Conservation (phyloP, 192 early-diverging fungal genomes). For the Dispira simplex region DNA sequence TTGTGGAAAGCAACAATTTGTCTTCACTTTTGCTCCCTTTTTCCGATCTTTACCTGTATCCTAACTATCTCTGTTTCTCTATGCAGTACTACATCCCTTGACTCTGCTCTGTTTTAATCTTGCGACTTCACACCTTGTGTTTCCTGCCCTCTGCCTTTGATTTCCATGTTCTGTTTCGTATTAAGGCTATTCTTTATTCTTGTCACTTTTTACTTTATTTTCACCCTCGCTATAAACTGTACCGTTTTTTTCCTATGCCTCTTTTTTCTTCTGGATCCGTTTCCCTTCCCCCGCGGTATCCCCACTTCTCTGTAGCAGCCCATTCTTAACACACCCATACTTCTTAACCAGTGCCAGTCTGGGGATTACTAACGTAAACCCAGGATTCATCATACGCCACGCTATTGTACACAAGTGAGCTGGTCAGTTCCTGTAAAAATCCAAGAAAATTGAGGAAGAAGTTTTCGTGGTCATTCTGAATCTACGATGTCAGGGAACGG, state of each 20-base stretch:
- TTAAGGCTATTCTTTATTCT: too few relatives aligned
- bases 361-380: too few relatives aligned
- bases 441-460: too few relatives aligned
- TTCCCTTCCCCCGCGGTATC: neutral
- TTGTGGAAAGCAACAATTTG: too few relatives aligned
- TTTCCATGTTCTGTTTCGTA: too few relatives aligned
- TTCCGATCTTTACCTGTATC: neutral
- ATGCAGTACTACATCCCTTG: neutral
- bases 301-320: neutral
- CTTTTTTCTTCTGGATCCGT: neutral
- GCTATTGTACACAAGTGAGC: neutral
- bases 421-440: too few relatives aligned
- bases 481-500: too few relatives aligned
- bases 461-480: too few relatives aligned
- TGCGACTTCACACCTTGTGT: too few relatives aligned
- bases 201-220: too few relatives aligned
- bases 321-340: neutral
- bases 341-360: too few relatives aligned
- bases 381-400: neutral
- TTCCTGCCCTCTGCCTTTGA: too few relatives aligned
- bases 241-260: neutral
- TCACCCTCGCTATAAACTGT: neutral
- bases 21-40: neutral
- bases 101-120: neutral
- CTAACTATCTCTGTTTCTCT: neutral